Percentiles rank a stretch among this genome's conserved stretches.
phyloP scores from a whole-genome alignment of 179 eudicot genomes.

The Beta lomatogona region DNA sequence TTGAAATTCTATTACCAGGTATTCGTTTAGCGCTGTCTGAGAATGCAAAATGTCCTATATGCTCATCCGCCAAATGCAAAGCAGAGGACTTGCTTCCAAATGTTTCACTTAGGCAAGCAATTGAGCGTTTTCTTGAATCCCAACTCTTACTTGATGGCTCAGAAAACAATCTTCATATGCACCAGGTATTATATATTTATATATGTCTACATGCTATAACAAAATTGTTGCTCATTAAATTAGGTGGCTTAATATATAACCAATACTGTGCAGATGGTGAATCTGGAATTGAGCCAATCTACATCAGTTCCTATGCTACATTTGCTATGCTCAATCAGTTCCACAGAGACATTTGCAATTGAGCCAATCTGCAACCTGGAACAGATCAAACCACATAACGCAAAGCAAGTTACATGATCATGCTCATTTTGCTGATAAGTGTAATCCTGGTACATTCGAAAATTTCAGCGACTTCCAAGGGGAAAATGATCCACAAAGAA shows the following conservation, averaged over 20 bases:
- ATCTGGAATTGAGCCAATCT: constrained; percentile 65
- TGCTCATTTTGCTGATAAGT: constrained; percentile 21
- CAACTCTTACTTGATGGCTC: constrained; percentile 39
- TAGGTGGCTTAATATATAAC: not conserved
- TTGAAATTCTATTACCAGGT: constrained; percentile 42
- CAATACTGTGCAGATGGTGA: constrained; percentile 56
- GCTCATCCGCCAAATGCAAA: constrained; percentile 58
- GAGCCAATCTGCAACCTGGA: constrained; percentile 42
- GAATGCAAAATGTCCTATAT: constrained; percentile 61
- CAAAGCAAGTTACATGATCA: constrained; percentile 18
- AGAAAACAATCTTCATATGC: constrained; percentile 55
- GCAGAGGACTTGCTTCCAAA: constrained; percentile 66
- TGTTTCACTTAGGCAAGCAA: constrained; percentile 69
- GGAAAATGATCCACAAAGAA: constrained; percentile 51
- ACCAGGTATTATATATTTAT: constrained; percentile 47
- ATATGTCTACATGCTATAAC: not conserved
- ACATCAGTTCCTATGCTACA: constrained; percentile 14
- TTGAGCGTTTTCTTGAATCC: constrained; percentile 58
- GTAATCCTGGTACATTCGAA: constrained; percentile 27
- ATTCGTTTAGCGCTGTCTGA: constrained; percentile 44
- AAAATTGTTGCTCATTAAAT: not conserved
- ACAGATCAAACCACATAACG: constrained; percentile 43
- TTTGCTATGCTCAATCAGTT: constrained; percentile 39
- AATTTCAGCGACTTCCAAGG: constrained; percentile 55
- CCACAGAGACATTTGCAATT: constrained; percentile 35